Conservation (phyloP, 805 yeast species). For the Candida boleticola region DNA sequence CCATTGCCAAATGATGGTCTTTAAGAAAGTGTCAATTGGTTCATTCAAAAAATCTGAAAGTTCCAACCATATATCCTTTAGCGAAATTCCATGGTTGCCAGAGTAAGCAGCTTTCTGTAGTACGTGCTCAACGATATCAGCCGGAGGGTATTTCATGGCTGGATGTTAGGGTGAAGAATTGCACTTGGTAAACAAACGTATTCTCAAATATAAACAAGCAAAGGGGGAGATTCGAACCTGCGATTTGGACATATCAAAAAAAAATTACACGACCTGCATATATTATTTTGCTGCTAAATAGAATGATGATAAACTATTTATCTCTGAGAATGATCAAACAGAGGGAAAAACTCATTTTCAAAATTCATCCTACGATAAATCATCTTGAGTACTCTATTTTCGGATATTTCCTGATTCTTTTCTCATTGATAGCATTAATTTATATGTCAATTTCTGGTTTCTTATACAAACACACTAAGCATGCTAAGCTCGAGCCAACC, state of each 20-base stretch:
- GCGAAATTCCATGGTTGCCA: slow-evolving; percentile 28
- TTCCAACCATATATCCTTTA: slow-evolving; percentile 26
- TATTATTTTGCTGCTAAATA: too few relatives aligned
- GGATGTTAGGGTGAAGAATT: not conserved
- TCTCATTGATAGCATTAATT: too few relatives aligned
- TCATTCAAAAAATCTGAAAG: slow-evolving; percentile 17
- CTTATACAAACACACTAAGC: too few relatives aligned
- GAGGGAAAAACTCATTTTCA: not conserved
- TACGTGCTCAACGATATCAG: slow-evolving; percentile 21
- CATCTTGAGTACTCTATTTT: too few relatives aligned
- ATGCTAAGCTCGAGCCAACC: too few relatives aligned
- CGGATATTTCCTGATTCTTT: too few relatives aligned
- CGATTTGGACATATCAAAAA: slow-evolving; percentile 1
- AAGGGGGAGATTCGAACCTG: slow-evolving; percentile 3
- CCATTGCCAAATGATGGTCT: slow-evolving; percentile 41
- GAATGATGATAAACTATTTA: too few relatives aligned
- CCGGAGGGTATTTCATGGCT: slow-evolving; percentile 20
- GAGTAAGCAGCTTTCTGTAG: slow-evolving; percentile 30
- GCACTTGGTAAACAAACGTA: not conserved
- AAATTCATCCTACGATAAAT: too few relatives aligned
- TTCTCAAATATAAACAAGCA: not conserved
- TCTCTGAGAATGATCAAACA: too few relatives aligned
- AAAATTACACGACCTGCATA: not conserved
- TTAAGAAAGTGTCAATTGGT: slow-evolving; percentile 33
- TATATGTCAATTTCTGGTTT: too few relatives aligned